Percentiles rank a stretch among this genome's conserved stretches.
phyloP scores from a whole-genome alignment of 352 stramenopile species.

The Globisporangium spiculum region DNA sequence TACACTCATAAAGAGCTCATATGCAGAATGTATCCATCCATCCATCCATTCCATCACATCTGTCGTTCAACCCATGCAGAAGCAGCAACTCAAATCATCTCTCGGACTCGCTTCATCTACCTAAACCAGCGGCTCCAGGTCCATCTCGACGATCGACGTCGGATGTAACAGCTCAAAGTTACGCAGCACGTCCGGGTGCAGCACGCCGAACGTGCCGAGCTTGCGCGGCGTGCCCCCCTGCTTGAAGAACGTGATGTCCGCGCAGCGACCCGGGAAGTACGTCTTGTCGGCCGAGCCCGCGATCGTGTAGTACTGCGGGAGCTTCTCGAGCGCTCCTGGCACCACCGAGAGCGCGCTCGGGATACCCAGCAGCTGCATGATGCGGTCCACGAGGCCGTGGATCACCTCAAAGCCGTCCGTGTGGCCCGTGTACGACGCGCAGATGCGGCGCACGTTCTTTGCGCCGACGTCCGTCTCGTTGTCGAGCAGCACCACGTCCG shows the following conservation, averaged over 20 bases:
- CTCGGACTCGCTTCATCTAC: background rate
- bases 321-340: slow-evolving; percentile 34
- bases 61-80: background rate
- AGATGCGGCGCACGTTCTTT: slow-evolving; percentile 95
- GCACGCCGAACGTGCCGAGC: slow-evolving; percentile 96
- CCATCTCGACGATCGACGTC: slow-evolving; percentile 96
- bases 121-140: slow-evolving; percentile 97
- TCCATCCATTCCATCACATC: slow-evolving; percentile 2
- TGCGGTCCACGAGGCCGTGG: slow-evolving; percentile 97
- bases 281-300: slow-evolving; percentile 54
- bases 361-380: slow-evolving; percentile 98
- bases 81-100: background rate
- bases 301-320: slow-evolving; percentile 85
- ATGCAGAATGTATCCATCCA: slow-evolving; percentile 6
- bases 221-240: slow-evolving; percentile 56
- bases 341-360: slow-evolving; percentile 56
- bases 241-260: slow-evolving; percentile 91
- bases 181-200: slow-evolving; percentile 97
- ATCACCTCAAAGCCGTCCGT: slow-evolving; percentile 99
- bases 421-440: slow-evolving; percentile 95
- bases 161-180: slow-evolving; percentile 98
- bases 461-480: slow-evolving; percentile 91
- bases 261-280: slow-evolving; percentile 97
- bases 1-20: background rate
- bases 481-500: slow-evolving; percentile 97